Evolutionary conservation across 352 stramenopile species (phyloP).

Genomic region (Phytophthora fragariae): DNA sequence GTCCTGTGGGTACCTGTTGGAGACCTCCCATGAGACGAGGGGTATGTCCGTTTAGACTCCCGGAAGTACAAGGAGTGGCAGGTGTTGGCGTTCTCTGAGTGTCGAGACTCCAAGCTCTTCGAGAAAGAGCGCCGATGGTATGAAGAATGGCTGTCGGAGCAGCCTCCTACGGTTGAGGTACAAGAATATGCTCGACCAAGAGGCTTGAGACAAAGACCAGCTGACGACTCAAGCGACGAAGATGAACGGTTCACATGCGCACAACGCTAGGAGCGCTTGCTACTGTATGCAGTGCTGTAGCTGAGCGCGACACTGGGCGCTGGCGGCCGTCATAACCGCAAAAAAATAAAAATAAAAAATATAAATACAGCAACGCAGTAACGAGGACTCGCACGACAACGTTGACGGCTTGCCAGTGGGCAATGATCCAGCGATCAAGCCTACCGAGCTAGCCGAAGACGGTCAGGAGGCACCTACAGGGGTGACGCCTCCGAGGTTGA

Average conservation of each 20-base stretch:
- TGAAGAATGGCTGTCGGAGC: neutral
- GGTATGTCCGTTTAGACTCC: neutral
- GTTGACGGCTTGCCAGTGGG: neutral
- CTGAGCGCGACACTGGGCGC: no score
- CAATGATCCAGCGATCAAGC: neutral
- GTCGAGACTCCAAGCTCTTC: neutral
- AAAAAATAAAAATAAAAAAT: no score
- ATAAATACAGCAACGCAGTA: no score
- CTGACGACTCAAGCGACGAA: neutral
- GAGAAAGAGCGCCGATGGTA: neutral
- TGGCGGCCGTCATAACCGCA: no score
- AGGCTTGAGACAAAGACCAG: neutral
- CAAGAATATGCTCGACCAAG: no score
- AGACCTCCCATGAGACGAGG: neutral
- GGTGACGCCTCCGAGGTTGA: no score
- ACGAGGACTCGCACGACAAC: neutral
- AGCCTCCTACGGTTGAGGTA: neutral
- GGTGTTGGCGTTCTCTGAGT: neutral
- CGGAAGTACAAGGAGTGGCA: constrained; percentile 13
- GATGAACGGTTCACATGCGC: neutral
- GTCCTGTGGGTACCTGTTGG: constrained; percentile 4
- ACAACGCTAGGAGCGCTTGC: no score
- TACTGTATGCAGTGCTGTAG: no score
- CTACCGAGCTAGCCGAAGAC: no score
- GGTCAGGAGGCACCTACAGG: no score